Base-by-base conservation (phyloP, 495 filamentous ascomycete genomes). In the Talaromyces ruber region DNA sequence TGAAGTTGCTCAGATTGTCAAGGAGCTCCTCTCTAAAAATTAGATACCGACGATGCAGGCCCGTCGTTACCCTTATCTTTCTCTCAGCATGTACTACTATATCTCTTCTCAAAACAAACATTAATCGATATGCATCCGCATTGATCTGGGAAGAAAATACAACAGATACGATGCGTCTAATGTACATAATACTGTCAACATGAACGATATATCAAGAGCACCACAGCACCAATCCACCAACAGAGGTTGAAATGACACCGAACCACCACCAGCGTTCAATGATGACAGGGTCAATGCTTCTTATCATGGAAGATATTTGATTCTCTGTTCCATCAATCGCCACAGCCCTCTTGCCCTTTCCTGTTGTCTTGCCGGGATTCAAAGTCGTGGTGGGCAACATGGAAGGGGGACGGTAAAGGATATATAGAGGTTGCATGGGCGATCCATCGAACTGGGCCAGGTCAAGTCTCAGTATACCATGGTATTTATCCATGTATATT, bases 361-460 rank as follows among this genome's bases (percentile, higher is more conserved):
- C 66, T 16, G 73, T 67, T 2, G 71, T 61, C 5, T 71, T 72
- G 5, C 63, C 57, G 21, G 87, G 85, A 67, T 89, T 88, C 64
- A 92, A 71, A 0, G 85, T 89, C 37, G 75, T 72, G 3, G 88
- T 90, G 3, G 89, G 88, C 7, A 92, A 82, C 88, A 93, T 93
- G 68, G 85, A 76, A 1, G 89, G 89, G 7, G 88, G 86, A 9
- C 70, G 79, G 67, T 83, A 86, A 66, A 80, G 84, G 55, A 91
- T 79, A 69, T 86, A 93, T 83, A 93, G 83, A 5, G 88, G 88
- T 56, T 88, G 82, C 74, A 90, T 76, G 26, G 87, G 86, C 1
- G 83, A 71, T 56, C 88, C 88, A 68, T 90, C 86, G 61, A 81
- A 85, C 60, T 76, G 68, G 66, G 79, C 85, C 24, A 93, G 78